Evolutionary conservation across 108 stramenopile genomes (phyloP).

Genomic region (Cylindrotheca closterium): DNA sequence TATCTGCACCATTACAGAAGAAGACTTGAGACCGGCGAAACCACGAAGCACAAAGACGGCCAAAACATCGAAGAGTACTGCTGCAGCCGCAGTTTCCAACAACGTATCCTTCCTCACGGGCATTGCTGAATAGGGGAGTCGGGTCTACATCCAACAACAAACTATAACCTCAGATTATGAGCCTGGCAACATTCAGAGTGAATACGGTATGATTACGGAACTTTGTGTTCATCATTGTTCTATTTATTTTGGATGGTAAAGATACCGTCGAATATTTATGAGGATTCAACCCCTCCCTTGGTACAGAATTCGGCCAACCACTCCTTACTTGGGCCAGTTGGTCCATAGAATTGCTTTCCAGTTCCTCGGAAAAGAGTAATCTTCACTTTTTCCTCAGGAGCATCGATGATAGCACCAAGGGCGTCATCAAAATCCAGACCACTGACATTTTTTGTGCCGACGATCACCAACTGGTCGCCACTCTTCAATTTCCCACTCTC

Average conservation of each 20-base stretch:
- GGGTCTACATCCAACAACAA: too few species aligned
- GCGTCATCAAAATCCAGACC: constrained; percentile 83
- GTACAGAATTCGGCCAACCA: constrained; percentile 77
- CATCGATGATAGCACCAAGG: constrained; percentile 73
- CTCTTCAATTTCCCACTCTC: constrained; percentile 48
- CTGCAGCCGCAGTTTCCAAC: not conserved
- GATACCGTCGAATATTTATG: too few species aligned
- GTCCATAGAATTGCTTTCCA: constrained; percentile 82
- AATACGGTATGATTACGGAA: too few species aligned
- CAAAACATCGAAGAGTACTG: not conserved
- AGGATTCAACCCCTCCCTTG: constrained; percentile 41
- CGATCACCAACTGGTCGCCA: constrained; percentile 84
- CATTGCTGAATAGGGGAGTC: too few species aligned
- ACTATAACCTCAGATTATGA: too few species aligned
- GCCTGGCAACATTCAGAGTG: too few species aligned
- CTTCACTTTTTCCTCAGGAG: constrained; percentile 45
- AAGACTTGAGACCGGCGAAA: not conserved
- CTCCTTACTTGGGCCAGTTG: constrained; percentile 76
- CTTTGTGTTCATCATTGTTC: too few species aligned
- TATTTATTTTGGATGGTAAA: too few species aligned
- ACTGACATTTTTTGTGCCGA: constrained; percentile 61
- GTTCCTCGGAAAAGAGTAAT: constrained; percentile 79
- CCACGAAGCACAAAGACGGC: too few species aligned
- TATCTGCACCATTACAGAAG: constrained; percentile 23
- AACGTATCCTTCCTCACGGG: not conserved